Evolutionary conservation across 2,329 filamentous ascomycete species (phyloP).

Genomic region (Exophiala phaeomuriformis): DNA sequence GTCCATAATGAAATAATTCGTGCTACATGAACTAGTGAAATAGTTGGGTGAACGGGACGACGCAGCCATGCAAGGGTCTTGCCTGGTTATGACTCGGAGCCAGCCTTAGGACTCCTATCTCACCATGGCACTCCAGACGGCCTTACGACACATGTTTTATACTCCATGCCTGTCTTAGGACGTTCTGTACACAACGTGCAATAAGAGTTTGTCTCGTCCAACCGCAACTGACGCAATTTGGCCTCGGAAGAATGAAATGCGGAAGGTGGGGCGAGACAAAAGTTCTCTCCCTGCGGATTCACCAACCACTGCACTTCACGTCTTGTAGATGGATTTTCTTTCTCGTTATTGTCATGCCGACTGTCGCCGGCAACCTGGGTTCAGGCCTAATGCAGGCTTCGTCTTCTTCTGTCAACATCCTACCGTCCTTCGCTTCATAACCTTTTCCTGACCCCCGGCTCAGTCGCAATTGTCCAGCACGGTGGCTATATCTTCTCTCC

Average conservation of each 20-base stretch:
- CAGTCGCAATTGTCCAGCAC: background rate
- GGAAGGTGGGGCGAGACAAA: constrained; percentile 24
- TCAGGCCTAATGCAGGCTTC: constrained; percentile 4
- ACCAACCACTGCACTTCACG: background rate
- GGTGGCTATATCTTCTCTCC: background rate
- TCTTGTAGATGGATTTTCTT: constrained; percentile 1
- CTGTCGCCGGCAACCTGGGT: background rate
- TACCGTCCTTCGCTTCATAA: background rate
- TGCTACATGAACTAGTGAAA: too few species aligned
- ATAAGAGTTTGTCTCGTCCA: too few species aligned
- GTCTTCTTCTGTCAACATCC: background rate
- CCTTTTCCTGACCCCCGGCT: background rate
- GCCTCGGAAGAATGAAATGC: constrained; percentile 7
- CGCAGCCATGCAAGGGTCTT: too few species aligned
- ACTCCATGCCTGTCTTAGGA: too few species aligned
- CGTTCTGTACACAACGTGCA: background rate
- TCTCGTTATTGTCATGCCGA: constrained; percentile 14
- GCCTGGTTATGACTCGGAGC: too few species aligned
- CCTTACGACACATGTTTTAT: too few species aligned
- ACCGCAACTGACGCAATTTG: constrained; percentile 12
- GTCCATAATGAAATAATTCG: too few species aligned
- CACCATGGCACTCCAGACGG: too few species aligned
- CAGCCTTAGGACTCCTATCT: too few species aligned
- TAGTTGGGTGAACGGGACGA: too few species aligned
- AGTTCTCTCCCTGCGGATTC: constrained; percentile 1